Base-by-base conservation (phyloP, 2,329 filamentous ascomycete genomes). In the Microsporum ferrugineum region DNA sequence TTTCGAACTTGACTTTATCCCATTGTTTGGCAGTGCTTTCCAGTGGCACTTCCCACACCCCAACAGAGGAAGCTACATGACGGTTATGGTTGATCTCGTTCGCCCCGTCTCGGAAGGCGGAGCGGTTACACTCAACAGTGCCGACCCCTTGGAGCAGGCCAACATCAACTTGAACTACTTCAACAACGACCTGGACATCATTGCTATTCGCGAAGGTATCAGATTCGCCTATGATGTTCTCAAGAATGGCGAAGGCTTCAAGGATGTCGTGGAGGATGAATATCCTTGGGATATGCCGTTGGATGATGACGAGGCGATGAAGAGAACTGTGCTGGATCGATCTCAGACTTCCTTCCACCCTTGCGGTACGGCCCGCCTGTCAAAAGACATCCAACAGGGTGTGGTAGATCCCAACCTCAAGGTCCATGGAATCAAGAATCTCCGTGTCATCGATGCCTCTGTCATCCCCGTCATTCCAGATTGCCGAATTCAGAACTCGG, bases 251-350 rank as follows among this genome's bases (percentile, higher is more conserved):
- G 79, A 80, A 0, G 81, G 79, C 0, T 80, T 86, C 71, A 82
- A 74, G 65, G 73, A 75, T 57, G 64, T 75, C 23, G 63, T 75
- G 23, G 63, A 65, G 4, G 64, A 57, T 5, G 72, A 75, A 76
- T 86, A 85, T 67, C 84, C 83, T 0, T 85, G 81, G 82, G 71
- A 76, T 0, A 83, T 86, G 80, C 82, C 83, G 0, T 74, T 79
- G 1, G 67, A 81, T 10, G 77, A 76, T 0, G 81, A 85, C 58
- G 78, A 80, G 61, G 78, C 73, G 1, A 85, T 86, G 82, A 78
- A 80, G 47, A 75, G 76, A 57, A 72, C 77, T 43, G 78, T 85
- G 10, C 70, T 85, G 5, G 83, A 85, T 60, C 75, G 83, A n/a
- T 80, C 72, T 34, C 81, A 85, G 72, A 85, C 82, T 2, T 78